Evolutionary conservation across 345 rosid species (phyloP), one percentile per base, ranked within the genome.

Genomic region (Aquilaria yunnanensis): DNA sequence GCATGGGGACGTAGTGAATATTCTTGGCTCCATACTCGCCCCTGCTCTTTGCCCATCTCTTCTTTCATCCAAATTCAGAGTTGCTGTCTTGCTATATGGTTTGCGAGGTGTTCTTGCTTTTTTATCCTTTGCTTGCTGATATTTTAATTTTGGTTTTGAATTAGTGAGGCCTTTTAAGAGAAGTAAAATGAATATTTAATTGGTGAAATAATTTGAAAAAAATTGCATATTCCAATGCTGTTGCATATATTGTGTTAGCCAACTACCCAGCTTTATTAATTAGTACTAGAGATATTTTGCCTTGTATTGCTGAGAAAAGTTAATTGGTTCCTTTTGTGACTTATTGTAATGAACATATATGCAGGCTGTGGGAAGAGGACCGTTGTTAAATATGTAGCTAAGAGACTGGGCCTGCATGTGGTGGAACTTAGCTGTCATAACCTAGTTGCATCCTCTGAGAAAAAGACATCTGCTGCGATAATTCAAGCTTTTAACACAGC

Each of bases 311-410:
- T 9, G 43, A 37, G 8, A 37, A 37, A 37, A 37, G 43, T 9
- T 37, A 9, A 37, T 37, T 3, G 43, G 23, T 23, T 23, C 23
- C 23, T 23, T 23, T 23, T 23, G 23, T 23, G 23, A 23, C 23
- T 23, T 23, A 23, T 37, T 37, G 7, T 37, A 37, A 37, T 37
- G 43, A 37, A 37, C 43, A 4, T 60, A 70, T 47, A 62, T 70
- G 72, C 77, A 94, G 99, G 99, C 51, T 86, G 89, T 62, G 96
- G 99, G 66, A 94, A 90, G 88, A 86, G 82, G 80, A 88, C 96
- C 32, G 88, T 86, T 73, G 79, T 94, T 74, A 85, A 81, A 75
- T 76, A 86, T 71, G 79, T 94, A 70, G 87, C 96, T 65, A 74
- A 72, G 58, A 76, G 86, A 48, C 63, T 90, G 79, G 97, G 97